These are phyloP conservation scores for Xylaria acuta DNA, from an alignment of 495 filamentous ascomycete genomes.

Conservation along the genomic window DNA sequence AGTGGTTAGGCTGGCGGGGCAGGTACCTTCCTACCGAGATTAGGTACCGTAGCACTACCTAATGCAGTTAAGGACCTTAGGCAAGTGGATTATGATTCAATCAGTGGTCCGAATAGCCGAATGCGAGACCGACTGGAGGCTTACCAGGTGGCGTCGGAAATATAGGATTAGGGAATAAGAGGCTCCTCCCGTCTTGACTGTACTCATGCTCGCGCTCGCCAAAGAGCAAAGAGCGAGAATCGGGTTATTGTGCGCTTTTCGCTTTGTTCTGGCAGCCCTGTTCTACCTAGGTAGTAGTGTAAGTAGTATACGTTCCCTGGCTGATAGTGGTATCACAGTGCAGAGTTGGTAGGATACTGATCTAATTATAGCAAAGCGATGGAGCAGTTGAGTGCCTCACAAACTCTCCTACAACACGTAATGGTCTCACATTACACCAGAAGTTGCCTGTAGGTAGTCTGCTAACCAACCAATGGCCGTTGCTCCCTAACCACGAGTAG, in stretches of 20 bases:
- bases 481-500: background rate
- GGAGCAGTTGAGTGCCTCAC: background rate
- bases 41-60: too few relatives aligned
- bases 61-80: too few relatives aligned
- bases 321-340: too few relatives aligned
- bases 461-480: background rate
- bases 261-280: background rate
- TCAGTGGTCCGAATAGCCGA: background rate
- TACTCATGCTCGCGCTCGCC: background rate
- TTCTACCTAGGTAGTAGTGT: too few relatives aligned
- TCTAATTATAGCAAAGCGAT: background rate
- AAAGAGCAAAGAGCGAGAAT: background rate
- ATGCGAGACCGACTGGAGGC: conserved; percentile 22
- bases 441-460: background rate
- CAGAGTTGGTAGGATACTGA: background rate
- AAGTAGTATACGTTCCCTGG: too few relatives aligned
- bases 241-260: background rate
- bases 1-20: too few relatives aligned
- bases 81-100: background rate
- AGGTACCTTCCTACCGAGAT: too few relatives aligned
- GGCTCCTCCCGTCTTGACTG: too few relatives aligned
- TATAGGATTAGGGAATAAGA: background rate
- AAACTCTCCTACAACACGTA: background rate
- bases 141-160: background rate
- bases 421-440: background rate